Percentiles rank a stretch among this genome's conserved stretches.
phyloP scores from a whole-genome alignment of 495 filamentous ascomycete species.

The Diplogelasinospora grovesii region DNA sequence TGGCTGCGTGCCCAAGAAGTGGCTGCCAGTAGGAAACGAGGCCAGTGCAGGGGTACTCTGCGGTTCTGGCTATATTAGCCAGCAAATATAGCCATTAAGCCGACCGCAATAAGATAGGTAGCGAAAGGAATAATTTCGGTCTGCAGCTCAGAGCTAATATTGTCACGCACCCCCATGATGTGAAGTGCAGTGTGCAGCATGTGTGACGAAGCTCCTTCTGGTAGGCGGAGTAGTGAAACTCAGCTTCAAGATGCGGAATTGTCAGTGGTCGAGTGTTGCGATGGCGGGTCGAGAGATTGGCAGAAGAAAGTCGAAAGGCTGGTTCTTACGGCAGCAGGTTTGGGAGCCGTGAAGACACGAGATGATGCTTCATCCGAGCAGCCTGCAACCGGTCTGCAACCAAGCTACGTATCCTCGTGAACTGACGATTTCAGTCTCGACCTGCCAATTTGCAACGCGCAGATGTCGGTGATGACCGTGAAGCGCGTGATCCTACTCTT shows the following conservation, averaged over 20 bases:
- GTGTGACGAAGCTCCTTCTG: too few relatives aligned
- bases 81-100: constrained; percentile 38
- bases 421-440: too few relatives aligned
- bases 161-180: constrained; percentile 13
- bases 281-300: not conserved
- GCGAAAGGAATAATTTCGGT: constrained; percentile 32
- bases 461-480: constrained; percentile 1
- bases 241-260: not conserved
- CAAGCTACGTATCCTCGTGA: too few relatives aligned
- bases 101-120: constrained; percentile 26
- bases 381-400: too few relatives aligned
- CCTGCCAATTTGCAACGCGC: not conserved
- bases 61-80: constrained; percentile 35
- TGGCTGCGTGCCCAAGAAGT: constrained; percentile 3
- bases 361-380: too few relatives aligned
- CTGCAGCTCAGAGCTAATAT: constrained; percentile 25
- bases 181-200: constrained; percentile 13
- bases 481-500: too few relatives aligned
- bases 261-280: not conserved
- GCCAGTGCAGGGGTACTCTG: constrained; percentile 19
- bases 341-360: too few relatives aligned
- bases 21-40: constrained; percentile 8
- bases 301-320: not conserved
- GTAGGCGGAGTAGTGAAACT: too few relatives aligned
- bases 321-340: not conserved